These are phyloP conservation scores for Trametes cubensis DNA, from an alignment of 768 basidiomycete genomes.

Conservation along the genomic window DNA sequence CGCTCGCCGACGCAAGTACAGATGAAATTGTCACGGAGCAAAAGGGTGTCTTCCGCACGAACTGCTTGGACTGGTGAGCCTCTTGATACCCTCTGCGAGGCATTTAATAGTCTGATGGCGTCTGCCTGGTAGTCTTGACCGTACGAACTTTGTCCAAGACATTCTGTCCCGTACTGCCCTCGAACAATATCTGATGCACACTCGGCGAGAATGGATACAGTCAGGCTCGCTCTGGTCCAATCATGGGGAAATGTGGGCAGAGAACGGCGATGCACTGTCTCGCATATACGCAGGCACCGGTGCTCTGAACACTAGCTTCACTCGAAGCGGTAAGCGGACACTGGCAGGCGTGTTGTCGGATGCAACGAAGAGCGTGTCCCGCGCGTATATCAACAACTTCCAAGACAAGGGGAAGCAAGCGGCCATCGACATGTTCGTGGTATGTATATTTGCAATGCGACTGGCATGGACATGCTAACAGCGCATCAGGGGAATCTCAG, in stretches of 20 bases:
- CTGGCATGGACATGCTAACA: not conserved
- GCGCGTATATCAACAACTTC: slow-evolving; percentile 98
- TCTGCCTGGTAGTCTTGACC: slow-evolving; percentile 69
- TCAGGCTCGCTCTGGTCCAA: slow-evolving; percentile 75
- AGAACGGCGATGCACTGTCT: slow-evolving; percentile 91
- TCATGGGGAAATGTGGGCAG: slow-evolving; percentile 96
- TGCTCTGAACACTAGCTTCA: slow-evolving; percentile 94
- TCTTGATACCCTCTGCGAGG: not conserved
- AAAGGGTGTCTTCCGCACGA: slow-evolving; percentile 89
- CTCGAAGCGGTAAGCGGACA: slow-evolving; percentile 91
- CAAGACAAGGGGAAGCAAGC: slow-evolving; percentile 93
- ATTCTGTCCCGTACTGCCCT: slow-evolving; percentile 83
- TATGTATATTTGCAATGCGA: slow-evolving; percentile 38
- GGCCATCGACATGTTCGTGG: slow-evolving; percentile 95
- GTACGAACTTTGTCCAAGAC: slow-evolving; percentile 97
- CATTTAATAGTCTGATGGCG: not conserved
- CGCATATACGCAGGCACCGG: slow-evolving; percentile 94
- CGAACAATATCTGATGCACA: slow-evolving; percentile 79
- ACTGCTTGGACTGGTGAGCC: slow-evolving; percentile 89
- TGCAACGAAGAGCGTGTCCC: slow-evolving; percentile 93
- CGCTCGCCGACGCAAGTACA: slow-evolving; percentile 68
- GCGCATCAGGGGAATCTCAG: slow-evolving; percentile 82
- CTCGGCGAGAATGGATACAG: slow-evolving; percentile 75
- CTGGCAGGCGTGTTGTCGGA: slow-evolving; percentile 92
- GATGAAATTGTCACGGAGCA: slow-evolving; percentile 84